Conservation (phyloP, 345 rosid genomes). For the Gossypium ekmanianum region DNA sequence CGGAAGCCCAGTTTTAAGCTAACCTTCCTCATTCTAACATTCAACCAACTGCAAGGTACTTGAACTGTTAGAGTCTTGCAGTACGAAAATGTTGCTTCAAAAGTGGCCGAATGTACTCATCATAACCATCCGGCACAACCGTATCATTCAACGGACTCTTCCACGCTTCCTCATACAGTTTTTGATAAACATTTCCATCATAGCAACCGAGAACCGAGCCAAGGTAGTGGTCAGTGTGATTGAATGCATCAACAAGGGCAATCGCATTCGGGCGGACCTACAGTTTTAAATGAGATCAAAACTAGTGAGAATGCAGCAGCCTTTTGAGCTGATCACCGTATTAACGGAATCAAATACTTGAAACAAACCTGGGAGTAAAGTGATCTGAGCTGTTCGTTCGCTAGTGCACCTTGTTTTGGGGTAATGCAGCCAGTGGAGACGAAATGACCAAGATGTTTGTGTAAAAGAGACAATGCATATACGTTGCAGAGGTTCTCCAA, state of each 20-base stretch:
- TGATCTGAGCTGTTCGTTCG: slow-evolving; percentile 73
- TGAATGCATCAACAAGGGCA: slow-evolving; percentile 85
- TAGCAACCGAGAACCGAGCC: slow-evolving; percentile 78
- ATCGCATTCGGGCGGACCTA: slow-evolving; percentile 94
- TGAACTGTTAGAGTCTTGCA: slow-evolving; percentile 52
- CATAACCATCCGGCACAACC: slow-evolving; percentile 89
- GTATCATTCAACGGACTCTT: slow-evolving; percentile 90
- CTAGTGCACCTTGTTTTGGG: slow-evolving; percentile 78
- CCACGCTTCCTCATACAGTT: slow-evolving; percentile 85
- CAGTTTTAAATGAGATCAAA: slow-evolving; percentile 4
- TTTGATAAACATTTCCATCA: slow-evolving; percentile 91
- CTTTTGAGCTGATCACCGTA: neutral
- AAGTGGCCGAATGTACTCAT: slow-evolving; percentile 72
- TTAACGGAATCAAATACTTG: neutral
- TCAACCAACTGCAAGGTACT: neutral
- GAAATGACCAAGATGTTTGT: slow-evolving; percentile 85
- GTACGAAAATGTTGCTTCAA: slow-evolving; percentile 79
- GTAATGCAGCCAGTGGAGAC: slow-evolving; percentile 71
- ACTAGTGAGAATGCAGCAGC: neutral
- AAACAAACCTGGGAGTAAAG: slow-evolving; percentile 64
- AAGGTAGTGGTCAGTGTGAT: slow-evolving; percentile 87
- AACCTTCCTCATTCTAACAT: neutral
- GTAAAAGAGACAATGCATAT: slow-evolving; percentile 73
- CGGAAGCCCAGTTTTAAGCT: neutral
- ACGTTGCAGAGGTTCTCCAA: slow-evolving; percentile 62